Percentiles rank a stretch among this genome's conserved stretches.
These are phyloP conservation scores for Mucor irregularis DNA, from an alignment of 371 early-diverging fungal species.

Conservation along the genomic window DNA sequence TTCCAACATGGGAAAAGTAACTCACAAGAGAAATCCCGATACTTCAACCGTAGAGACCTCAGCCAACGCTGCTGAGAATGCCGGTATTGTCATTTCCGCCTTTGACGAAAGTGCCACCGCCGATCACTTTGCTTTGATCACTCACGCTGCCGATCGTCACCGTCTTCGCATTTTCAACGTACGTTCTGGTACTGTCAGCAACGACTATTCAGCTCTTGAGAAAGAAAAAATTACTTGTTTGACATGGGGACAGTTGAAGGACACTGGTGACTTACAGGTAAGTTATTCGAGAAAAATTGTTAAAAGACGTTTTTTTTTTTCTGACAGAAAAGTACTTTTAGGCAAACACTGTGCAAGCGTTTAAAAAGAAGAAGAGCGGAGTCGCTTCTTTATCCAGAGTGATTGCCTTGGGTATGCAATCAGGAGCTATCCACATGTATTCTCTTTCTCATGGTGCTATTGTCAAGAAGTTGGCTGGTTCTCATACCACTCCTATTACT, in stretches of 20 bases:
- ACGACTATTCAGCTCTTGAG: conserved; percentile 59
- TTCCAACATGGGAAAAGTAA: conserved; percentile 30
- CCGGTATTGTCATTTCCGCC: conserved; percentile 55
- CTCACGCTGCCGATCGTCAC: conserved; percentile 70
- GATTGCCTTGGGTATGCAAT: conserved; percentile 66
- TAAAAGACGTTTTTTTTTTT: neutral
- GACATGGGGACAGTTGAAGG: conserved; percentile 61
- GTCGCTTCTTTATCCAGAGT: conserved; percentile 41
- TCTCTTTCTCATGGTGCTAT: conserved; percentile 67
- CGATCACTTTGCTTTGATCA: conserved; percentile 69
- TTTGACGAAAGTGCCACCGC: conserved; percentile 56
- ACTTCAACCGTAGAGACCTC: conserved; percentile 30
- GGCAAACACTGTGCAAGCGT: conserved; percentile 32
- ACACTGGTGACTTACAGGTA: conserved; percentile 45
- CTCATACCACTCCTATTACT: conserved; percentile 65
- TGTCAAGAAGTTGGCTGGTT: conserved; percentile 50
- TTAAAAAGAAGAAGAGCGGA: conserved; percentile 54
- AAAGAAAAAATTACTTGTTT: conserved; percentile 65
- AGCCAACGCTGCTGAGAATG: conserved; percentile 28
- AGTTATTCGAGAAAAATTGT: neutral
- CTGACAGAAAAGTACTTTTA: neutral
- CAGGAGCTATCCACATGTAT: conserved; percentile 65
- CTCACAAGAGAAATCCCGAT: conserved; percentile 30
- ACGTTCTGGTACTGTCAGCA: conserved; percentile 63
- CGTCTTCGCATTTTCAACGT: conserved; percentile 73